Percentiles rank a stretch among this genome's conserved stretches.
These are phyloP conservation scores for Inonotus obliquus DNA, from an alignment of 1,284 basidiomycete species.

Conservation along the genomic window DNA sequence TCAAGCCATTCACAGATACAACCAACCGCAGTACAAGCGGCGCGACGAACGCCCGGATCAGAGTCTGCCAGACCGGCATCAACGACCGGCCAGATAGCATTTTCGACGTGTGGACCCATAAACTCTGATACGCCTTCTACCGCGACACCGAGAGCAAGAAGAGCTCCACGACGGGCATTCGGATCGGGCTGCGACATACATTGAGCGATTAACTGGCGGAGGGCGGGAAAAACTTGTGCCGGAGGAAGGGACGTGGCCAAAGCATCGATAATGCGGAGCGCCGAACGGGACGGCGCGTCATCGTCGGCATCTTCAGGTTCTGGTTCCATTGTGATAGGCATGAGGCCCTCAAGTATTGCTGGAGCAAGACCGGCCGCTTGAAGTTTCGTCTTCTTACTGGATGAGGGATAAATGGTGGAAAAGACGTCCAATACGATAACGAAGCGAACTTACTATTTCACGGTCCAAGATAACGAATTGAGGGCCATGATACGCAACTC, in stretches of 20 bases:
- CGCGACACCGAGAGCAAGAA: slow-evolving; percentile 93
- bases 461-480: slow-evolving; percentile 95
- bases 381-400: slow-evolving; percentile 95
- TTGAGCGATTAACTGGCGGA: slow-evolving; percentile 75
- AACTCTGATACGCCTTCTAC: slow-evolving; percentile 98
- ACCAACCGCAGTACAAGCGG: slow-evolving; percentile 91
- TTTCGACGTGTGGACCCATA: slow-evolving; percentile 75
- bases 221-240: slow-evolving; percentile 92
- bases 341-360: slow-evolving; percentile 85
- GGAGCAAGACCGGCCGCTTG: slow-evolving; percentile 84
- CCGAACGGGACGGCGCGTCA: slow-evolving; percentile 48
- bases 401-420: slow-evolving; percentile 11
- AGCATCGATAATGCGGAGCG: slow-evolving; percentile 92
- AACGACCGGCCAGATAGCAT: slow-evolving; percentile 91
- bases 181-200: slow-evolving; percentile 84
- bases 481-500: slow-evolving; percentile 89
- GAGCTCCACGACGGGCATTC: slow-evolving; percentile 81
- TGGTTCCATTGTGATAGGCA: slow-evolving; percentile 91
- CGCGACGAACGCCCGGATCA: slow-evolving; percentile 88
- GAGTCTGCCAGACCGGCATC: slow-evolving; percentile 84
- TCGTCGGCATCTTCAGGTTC: slow-evolving; percentile 42
- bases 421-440: background rate
- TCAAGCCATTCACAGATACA: slow-evolving; percentile 98
- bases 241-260: slow-evolving; percentile 94
- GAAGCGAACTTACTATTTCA: slow-evolving; percentile 67